Evolutionary conservation across 129 eudicot species (phyloP).

Genomic region (Apium graveolens): DNA sequence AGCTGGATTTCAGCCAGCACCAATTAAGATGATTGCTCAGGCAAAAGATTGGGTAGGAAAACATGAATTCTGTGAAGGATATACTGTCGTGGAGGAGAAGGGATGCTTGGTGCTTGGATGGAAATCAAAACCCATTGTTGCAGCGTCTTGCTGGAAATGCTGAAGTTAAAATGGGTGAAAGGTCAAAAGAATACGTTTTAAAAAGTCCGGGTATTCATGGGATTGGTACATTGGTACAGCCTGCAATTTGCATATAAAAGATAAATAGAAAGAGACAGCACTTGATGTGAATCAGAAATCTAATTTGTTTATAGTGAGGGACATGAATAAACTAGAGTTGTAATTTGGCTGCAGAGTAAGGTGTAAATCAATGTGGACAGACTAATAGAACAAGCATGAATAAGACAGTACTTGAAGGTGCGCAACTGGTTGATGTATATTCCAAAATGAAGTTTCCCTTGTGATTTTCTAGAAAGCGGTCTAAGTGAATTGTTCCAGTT

Average conservation of each 20-base stretch:
- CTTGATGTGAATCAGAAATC: neutral
- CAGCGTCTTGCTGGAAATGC: constrained; percentile 55
- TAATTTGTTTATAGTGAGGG: neutral
- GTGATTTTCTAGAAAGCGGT: neutral
- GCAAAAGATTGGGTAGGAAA: constrained; percentile 36
- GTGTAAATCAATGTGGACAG: neutral
- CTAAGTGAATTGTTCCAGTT: neutral
- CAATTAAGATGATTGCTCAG: constrained; percentile 24
- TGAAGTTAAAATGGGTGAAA: neutral
- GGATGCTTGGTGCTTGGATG: constrained; percentile 52
- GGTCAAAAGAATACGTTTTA: neutral
- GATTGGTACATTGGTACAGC: constrained; percentile 1
- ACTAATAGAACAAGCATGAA: neutral
- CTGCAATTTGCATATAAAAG: neutral
- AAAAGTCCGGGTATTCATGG: neutral
- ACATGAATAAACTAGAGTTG: neutral
- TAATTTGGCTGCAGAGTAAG: constrained; percentile 3
- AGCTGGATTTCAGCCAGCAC: constrained; percentile 49
- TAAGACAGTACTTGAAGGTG: neutral
- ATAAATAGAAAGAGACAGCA: neutral
- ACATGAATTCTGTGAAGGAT: constrained; percentile 33
- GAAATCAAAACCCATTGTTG: constrained; percentile 51
- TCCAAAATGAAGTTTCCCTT: neutral
- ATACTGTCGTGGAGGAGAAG: constrained; percentile 42
- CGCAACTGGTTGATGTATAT: neutral